A percentile compares a stretch with the other conserved stretches of the same genome.
These are phyloP conservation scores for Pleodorina starrii DNA, from an alignment of 139 green algal genomes.

Conservation along the genomic window DNA sequence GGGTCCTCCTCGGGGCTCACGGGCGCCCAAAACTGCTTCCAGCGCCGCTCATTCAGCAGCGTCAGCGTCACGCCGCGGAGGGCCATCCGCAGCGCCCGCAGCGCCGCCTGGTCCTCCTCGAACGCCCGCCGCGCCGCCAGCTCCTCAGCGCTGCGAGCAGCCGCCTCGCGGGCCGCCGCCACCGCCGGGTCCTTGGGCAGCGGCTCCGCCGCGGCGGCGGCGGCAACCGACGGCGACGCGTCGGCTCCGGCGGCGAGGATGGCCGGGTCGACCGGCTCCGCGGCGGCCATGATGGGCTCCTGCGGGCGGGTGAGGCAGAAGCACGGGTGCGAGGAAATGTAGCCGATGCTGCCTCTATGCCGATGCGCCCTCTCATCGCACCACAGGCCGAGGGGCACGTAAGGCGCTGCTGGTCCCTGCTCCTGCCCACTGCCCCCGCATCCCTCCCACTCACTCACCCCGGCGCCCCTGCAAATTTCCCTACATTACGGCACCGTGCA, in stretches of 20 bases:
- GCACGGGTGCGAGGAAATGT: too few species aligned
- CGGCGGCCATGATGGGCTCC: slow-evolving; percentile 40
- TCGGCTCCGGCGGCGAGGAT: not conserved
- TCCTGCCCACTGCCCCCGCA: too few species aligned
- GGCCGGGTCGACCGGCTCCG: not conserved
- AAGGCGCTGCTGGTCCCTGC: too few species aligned
- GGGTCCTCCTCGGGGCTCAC: slow-evolving; percentile 54
- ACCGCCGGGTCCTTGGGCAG: slow-evolving; percentile 62
- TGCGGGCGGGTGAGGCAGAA: not conserved
- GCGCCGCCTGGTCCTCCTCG: slow-evolving; percentile 69
- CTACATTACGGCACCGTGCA: too few species aligned
- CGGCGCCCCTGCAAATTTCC: too few species aligned
- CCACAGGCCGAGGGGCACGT: too few species aligned
- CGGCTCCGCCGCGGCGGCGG: slow-evolving; percentile 6
- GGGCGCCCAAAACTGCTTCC: slow-evolving; percentile 70
- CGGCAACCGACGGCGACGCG: not conserved
- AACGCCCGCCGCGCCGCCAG: slow-evolving; percentile 48
- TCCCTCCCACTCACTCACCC: too few species aligned
- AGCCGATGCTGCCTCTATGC: too few species aligned
- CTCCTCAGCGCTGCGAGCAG: slow-evolving; percentile 15
- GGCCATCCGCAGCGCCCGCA: slow-evolving; percentile 79
- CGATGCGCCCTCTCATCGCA: too few species aligned
- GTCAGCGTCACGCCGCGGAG: slow-evolving; percentile 73
- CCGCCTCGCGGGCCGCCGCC: not conserved
- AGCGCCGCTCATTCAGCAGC: slow-evolving; percentile 74